Base-by-base conservation (phyloP, 2,329 filamentous ascomycete genomes). In the Diaporthe destruens region DNA sequence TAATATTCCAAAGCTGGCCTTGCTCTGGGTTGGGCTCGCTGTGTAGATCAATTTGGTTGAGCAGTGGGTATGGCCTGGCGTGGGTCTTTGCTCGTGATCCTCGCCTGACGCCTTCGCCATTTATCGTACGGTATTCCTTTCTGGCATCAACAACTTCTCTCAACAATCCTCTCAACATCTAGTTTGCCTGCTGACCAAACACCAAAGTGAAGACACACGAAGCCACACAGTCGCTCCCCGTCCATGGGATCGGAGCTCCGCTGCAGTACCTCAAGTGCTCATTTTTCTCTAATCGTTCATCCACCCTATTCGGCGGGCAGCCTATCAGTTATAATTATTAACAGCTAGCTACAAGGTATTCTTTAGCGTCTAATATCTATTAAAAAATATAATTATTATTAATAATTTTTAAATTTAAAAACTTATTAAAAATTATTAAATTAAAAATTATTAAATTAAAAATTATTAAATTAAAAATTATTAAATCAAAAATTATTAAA, bases 251-350 rank as follows among this genome's bases (percentile, higher is more conserved):
- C 1, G 16, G 39, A 42, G 1, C 11, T n/a, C 3, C 16, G 36
- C 12, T 12, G 8, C 4, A 18, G 23, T 44, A 20, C 23, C 36
- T 44, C 16, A 42, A n/a, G n/a, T n/a, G n/a, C n/a, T n/a, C n/a
- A n/a, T n/a, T 4, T 32, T 4, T 7, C 6, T 29, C 56, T 16
- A 8, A 12, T 18, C 34, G 6, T 18, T 34, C 9, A 49, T 36
- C 16, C 23, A 25, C 44, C 36, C 20, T 66, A 6, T 20, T 11
- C 12, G 2, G 1, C 18, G n/a, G 3, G 1, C n/a, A n/a, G n/a
- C 18, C n/a, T 2, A 12, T 8, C 9, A 2, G 20, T 6, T 8
- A 3, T 8, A 3, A 9, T 18, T 0, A 49, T 9, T 5, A 0
- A 1, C 11, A 11, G 6, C 3, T 29, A 18, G 47, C 14, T 6